phyloP scores from a whole-genome alignment of 371 early-diverging fungal genomes.

The Apophysomyces variabilis region DNA sequence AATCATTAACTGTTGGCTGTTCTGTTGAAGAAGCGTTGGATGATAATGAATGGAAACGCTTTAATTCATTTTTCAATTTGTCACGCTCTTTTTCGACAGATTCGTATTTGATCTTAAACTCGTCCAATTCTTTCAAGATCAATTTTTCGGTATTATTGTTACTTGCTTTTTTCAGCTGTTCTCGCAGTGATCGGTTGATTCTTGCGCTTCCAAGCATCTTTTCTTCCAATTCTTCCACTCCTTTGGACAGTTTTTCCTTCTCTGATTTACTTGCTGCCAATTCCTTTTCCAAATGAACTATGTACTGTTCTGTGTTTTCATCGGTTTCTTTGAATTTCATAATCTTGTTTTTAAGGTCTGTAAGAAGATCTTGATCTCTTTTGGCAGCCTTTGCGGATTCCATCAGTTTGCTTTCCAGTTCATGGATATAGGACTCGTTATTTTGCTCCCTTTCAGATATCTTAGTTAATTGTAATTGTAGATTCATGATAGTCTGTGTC shows the following conservation, averaged over 20 bases:
- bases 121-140: conserved; percentile 38
- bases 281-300: conserved; percentile 48
- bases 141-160: conserved; percentile 27
- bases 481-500: conserved; percentile 34
- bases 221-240: conserved; percentile 28
- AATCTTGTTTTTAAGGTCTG: conserved; percentile 44
- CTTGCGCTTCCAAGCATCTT: conserved; percentile 20
- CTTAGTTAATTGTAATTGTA: conserved; percentile 31
- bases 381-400: conserved; percentile 28
- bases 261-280: conserved; percentile 43
- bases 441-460: conserved; percentile 36
- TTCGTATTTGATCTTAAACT: conserved; percentile 25
- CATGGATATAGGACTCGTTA: conserved; percentile 43
- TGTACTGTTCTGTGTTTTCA: conserved; percentile 54
- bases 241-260: conserved; percentile 13
- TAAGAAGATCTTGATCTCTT: conserved; percentile 38
- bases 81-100: conserved; percentile 35
- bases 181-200: conserved; percentile 6
- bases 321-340: conserved; percentile 49
- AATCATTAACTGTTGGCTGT: neutral
- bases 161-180: conserved; percentile 21
- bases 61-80: conserved; percentile 18
- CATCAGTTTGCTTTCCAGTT: conserved; percentile 49
- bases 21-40: neutral
- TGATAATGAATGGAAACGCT: neutral